Evolutionary conservation across 108 stramenopile genomes (phyloP), one percentile per base, ranked within the genome.

Genomic region (Conticribra weissflogii): DNA sequence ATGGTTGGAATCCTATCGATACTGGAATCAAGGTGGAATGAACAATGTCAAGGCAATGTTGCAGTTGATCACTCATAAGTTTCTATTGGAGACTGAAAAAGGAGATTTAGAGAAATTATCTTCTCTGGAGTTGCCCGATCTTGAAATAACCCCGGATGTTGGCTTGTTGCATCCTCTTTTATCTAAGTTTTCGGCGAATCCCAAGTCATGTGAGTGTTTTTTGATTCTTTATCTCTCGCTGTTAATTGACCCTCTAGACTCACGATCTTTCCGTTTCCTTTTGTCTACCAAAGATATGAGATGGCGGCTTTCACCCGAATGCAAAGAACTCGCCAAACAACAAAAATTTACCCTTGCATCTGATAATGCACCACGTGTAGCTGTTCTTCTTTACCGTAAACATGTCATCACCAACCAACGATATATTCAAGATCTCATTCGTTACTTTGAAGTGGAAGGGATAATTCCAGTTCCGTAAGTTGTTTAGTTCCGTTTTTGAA

Each of bases 1-100:
- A 23, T 95, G 94, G 94, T 80, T 95, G 7, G 86, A 91, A 75
- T 81, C 88, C 19, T 95, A 95, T 64, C 71, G 87, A 30, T 95
- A 88, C 74, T 95, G 94, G 94, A 91, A 91, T 83, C 85, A 88
- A 59, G 87, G 90, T 31, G 90, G 90, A 45, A 31, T 49, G 59
- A 73, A 58, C 4, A 91, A 91, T 76, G 87, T 86, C 17, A 59
- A 69, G 27, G 63, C 79, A 59, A 88, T 91, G 86, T 49, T 88
- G 14, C 79, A 81, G 53, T 30, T 88, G 2, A 17, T 91, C 17
- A 53, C 61, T 3, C 53, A 83, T 17, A 54, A 59, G 14, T 78
- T 53, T 29, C 22, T 80, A 16, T 8, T 36, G 16, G 68, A 67
- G 0, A 49, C 23, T 50, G 16, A 23, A 28, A 24, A 54, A 1